Evolutionary conservation across 208 protist genomes (phyloP).

Genomic region (Acanthamoeba royreba): DNA sequence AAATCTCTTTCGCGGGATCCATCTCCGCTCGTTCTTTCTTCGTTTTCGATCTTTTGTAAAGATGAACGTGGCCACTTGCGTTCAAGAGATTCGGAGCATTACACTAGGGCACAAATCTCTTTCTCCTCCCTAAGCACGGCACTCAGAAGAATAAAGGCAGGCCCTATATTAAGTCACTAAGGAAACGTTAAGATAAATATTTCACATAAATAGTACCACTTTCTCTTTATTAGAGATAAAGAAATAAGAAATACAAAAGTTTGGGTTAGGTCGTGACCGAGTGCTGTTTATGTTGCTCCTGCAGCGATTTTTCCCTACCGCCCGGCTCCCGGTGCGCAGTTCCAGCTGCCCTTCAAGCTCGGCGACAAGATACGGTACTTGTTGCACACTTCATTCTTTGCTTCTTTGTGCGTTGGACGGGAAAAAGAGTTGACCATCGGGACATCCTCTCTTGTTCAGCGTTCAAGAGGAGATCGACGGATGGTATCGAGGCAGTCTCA

Average conservation of each 20-base stretch:
- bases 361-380: slow-evolving; percentile 18
- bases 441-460: neutral
- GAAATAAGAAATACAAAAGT: too few relatives aligned
- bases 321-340: neutral
- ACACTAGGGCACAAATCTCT: too few relatives aligned
- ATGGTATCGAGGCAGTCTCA: slow-evolving; percentile 32
- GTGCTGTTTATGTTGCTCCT: neutral
- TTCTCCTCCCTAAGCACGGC: too few relatives aligned
- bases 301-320: slow-evolving; percentile 22
- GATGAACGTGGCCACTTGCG: too few relatives aligned
- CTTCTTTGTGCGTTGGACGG: neutral
- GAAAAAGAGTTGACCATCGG: neutral
- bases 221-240: too few relatives aligned
- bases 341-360: slow-evolving; percentile 42
- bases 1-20: neutral
- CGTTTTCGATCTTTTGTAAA: neutral
- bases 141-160: too few relatives aligned
- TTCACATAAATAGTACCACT: too few relatives aligned
- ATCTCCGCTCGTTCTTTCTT: neutral
- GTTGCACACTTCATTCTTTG: neutral
- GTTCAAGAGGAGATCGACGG: slow-evolving; percentile 50
- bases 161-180: too few relatives aligned
- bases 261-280: too few relatives aligned
- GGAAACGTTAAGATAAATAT: too few relatives aligned
- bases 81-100: too few relatives aligned